Percentiles rank a stretch among this genome's conserved stretches.
phyloP scores from a whole-genome alignment of 2,329 filamentous ascomycete species.

The Corinectria fuckeliana region DNA sequence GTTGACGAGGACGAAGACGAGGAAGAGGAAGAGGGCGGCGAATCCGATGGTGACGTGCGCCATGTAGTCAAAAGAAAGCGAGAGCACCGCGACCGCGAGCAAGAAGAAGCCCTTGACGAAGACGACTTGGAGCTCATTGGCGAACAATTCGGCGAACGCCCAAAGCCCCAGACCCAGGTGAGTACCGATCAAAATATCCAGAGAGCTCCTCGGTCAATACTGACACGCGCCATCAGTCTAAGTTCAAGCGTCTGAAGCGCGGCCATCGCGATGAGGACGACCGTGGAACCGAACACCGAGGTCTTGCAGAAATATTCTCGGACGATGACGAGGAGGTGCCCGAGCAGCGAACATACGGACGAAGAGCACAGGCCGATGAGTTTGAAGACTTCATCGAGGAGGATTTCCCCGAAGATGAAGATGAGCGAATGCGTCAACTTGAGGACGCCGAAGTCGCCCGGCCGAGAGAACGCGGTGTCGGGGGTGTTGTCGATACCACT shows the following conservation, averaged over 20 bases:
- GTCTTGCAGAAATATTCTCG: conserved; percentile 91
- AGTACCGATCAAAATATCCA: conserved; percentile 29
- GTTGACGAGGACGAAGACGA: conserved; percentile 90
- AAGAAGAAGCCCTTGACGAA: conserved; percentile 90
- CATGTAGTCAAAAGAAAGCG: conserved; percentile 75
- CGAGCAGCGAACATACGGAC: conserved; percentile 59
- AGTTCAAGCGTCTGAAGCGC: conserved; percentile 96
- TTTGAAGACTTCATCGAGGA: conserved; percentile 98
- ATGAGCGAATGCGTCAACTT: conserved; percentile 74
- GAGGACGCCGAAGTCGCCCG: conserved; percentile 91
- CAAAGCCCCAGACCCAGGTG: conserved; percentile 74
- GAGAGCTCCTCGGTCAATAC: neutral
- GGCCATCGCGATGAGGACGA: conserved; percentile 81
- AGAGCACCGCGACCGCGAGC: conserved; percentile 75
- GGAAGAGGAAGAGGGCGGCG: conserved; percentile 71
- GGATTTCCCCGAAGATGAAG: conserved; percentile 88
- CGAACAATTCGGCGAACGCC: conserved; percentile 71
- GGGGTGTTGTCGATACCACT: conserved; percentile 76
- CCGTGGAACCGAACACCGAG: conserved; percentile 68
- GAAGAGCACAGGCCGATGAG: conserved; percentile 73
- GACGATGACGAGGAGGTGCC: conserved; percentile 84
- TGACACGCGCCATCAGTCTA: conserved; percentile 58
- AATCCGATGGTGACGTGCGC: conserved; percentile 59
- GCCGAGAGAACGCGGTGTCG: conserved; percentile 73
- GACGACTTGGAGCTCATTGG: conserved; percentile 96